Evolutionary conservation across 2,329 filamentous ascomycete genomes (phyloP).

Genomic region (Lachnellula willkommii): DNA sequence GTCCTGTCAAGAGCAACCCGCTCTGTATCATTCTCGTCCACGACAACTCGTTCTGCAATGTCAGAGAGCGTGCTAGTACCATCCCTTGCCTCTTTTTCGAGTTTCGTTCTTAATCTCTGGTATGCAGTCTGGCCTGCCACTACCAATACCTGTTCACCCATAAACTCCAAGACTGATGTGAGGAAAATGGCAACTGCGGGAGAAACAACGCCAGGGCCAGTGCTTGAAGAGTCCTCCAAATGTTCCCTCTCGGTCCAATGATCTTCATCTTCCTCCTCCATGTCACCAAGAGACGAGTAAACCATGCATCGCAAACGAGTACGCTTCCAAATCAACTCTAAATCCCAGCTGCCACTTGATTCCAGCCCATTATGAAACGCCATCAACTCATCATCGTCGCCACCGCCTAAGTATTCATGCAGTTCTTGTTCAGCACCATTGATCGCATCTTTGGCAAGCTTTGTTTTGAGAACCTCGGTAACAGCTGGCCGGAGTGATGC

Average conservation of each 20-base stretch:
- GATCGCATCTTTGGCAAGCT: slow-evolving; percentile 80
- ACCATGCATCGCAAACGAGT: slow-evolving; percentile 95
- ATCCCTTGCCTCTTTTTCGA: slow-evolving; percentile 55
- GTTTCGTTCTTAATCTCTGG: slow-evolving; percentile 55
- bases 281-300: slow-evolving; percentile 89
- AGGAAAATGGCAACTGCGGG: slow-evolving; percentile 93
- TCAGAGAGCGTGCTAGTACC: slow-evolving; percentile 41
- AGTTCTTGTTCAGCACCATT: slow-evolving; percentile 80
- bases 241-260: slow-evolving; percentile 77
- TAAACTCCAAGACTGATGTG: slow-evolving; percentile 87
- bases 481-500: slow-evolving; percentile 74
- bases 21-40: slow-evolving; percentile 90
- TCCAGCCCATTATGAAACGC: slow-evolving; percentile 48
- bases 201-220: slow-evolving; percentile 63
- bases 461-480: slow-evolving; percentile 79
- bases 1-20: slow-evolving; percentile 85
- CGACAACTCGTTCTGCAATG: slow-evolving; percentile 62
- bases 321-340: slow-evolving; percentile 92
- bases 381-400: slow-evolving; percentile 66
- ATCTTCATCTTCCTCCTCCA: slow-evolving; percentile 98
- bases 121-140: slow-evolving; percentile 81
- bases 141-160: slow-evolving; percentile 87
- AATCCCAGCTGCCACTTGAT: slow-evolving; percentile 65
- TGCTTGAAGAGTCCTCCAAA: slow-evolving; percentile 51
- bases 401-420: slow-evolving; percentile 76